Conservation (phyloP, 1,284 basidiomycete genomes). For the Clitocybe nebularis region DNA sequence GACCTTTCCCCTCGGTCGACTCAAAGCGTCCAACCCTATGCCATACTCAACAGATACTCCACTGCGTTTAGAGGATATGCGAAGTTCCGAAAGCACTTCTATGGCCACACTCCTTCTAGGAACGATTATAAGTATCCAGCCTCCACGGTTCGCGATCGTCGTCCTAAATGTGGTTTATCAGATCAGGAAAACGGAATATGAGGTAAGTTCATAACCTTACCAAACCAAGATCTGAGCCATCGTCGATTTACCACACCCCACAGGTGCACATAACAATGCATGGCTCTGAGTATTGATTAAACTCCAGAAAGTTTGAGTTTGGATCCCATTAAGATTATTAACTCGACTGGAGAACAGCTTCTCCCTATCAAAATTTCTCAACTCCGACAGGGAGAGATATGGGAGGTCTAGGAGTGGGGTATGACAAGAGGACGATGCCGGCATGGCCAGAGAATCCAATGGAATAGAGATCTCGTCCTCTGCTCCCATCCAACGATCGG, state of each 20-base stretch:
- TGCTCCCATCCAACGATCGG: constrained; percentile 93
- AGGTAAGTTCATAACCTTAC: constrained; percentile 37
- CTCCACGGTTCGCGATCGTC: constrained; percentile 34
- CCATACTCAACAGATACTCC: constrained; percentile 44
- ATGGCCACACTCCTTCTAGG: constrained; percentile 46
- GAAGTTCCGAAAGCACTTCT: constrained; percentile 50
- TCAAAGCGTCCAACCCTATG: constrained; percentile 28
- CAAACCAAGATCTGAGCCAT: constrained; percentile 70
- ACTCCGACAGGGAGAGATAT: constrained; percentile 59
- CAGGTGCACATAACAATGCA: constrained; percentile 79
- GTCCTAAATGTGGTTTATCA: constrained; percentile 35
- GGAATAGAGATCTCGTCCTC: constrained; percentile 71
- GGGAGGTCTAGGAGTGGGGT: constrained; percentile 79
- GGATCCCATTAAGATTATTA: constrained; percentile 77
- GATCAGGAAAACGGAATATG: not conserved
- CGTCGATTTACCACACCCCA: constrained; percentile 79
- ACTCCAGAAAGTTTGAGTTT: constrained; percentile 90
- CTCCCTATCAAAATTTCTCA: constrained; percentile 48
- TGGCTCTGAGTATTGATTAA: constrained; percentile 70
- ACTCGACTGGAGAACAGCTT: constrained; percentile 43
- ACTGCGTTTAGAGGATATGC: constrained; percentile 31
- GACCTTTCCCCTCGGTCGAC: constrained; percentile 31
- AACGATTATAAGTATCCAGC: constrained; percentile 55
- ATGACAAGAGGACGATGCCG: constrained; percentile 58
- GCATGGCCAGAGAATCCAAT: constrained; percentile 77